Evolutionary conservation across 2,329 filamentous ascomycete genomes (phyloP).

Genomic region (Aspergillus hiratsukae): DNA sequence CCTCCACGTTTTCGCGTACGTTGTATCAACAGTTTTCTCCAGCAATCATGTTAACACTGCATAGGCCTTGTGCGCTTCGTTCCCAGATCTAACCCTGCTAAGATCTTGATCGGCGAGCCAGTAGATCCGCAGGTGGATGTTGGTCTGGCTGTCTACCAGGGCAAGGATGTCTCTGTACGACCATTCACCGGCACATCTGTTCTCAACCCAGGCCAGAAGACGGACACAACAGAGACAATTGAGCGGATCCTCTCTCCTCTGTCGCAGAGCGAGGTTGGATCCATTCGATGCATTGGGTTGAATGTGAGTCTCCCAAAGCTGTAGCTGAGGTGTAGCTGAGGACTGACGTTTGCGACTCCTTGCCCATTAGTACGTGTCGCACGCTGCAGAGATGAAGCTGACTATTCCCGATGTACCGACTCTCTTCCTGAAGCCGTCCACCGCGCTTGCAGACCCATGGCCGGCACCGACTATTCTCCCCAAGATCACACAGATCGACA

Average conservation of each 20-base stretch:
- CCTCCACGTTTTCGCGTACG: slow-evolving; percentile 35
- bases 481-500: slow-evolving; percentile 49
- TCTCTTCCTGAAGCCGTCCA: slow-evolving; percentile 56
- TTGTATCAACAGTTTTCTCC: background rate
- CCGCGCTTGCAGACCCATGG: slow-evolving; percentile 52
- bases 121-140: slow-evolving; percentile 52
- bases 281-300: slow-evolving; percentile 56
- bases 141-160: slow-evolving; percentile 53
- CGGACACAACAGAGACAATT: slow-evolving; percentile 37
- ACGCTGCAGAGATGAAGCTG: slow-evolving; percentile 51
- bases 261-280: slow-evolving; percentile 47
- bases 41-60: slow-evolving; percentile 2
- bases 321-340: background rate
- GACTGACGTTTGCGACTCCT: background rate
- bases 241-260: slow-evolving; percentile 49
- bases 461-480: slow-evolving; percentile 50
- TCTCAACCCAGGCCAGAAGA: slow-evolving; percentile 50
- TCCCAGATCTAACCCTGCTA: slow-evolving; percentile 47
- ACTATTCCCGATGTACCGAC: slow-evolving; percentile 52
- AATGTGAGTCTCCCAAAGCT: slow-evolving; percentile 39
- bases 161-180: slow-evolving; percentile 53
- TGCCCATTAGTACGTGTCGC: slow-evolving; percentile 42
- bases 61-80: slow-evolving; percentile 59
- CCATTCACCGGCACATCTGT: slow-evolving; percentile 58
- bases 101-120: slow-evolving; percentile 55